Conservation (phyloP, 345 rosid genomes). For the Viola odorata region DNA sequence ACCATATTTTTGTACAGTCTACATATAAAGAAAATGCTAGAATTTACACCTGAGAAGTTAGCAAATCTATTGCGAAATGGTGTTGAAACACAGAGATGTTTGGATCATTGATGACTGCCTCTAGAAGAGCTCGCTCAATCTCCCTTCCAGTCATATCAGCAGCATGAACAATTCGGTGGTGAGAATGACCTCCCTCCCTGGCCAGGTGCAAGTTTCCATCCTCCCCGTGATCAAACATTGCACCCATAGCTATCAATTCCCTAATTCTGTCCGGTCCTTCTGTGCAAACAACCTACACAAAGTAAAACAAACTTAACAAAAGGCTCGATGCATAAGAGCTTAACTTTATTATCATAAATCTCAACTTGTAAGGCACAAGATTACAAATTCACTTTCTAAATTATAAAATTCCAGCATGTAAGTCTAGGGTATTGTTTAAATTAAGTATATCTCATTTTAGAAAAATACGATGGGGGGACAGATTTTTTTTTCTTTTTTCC, state of each 20-base stretch:
- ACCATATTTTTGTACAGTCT: not conserved
- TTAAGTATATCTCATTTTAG: no score
- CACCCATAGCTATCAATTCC: conserved; percentile 89
- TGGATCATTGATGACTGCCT: conserved; percentile 73
- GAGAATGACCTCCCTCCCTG: conserved; percentile 98
- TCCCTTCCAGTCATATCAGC: conserved; percentile 99
- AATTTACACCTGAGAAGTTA: conserved; percentile 68
- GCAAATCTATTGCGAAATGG: conserved; percentile 86
- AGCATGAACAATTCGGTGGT: conserved; percentile 86
- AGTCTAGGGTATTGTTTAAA: no score
- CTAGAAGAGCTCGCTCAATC: conserved; percentile 86
- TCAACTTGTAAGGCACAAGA: not conserved
- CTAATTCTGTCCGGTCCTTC: conserved; percentile 97
- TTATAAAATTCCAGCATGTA: conserved; percentile 5
- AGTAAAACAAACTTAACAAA: conserved; percentile 2
- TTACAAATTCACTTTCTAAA: not conserved
- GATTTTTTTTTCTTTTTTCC: no score
- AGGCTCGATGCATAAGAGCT: conserved; percentile 6
- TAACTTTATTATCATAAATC: not conserved
- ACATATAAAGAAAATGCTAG: not conserved
- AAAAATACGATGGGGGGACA: no score
- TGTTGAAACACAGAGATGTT: conserved; percentile 74
- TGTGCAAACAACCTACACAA: conserved; percentile 75
- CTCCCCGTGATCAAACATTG: conserved; percentile 87
- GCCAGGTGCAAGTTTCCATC: conserved; percentile 96